Base-by-base conservation (phyloP, 305 asterid species). In the Fraxinus angustifolia region DNA sequence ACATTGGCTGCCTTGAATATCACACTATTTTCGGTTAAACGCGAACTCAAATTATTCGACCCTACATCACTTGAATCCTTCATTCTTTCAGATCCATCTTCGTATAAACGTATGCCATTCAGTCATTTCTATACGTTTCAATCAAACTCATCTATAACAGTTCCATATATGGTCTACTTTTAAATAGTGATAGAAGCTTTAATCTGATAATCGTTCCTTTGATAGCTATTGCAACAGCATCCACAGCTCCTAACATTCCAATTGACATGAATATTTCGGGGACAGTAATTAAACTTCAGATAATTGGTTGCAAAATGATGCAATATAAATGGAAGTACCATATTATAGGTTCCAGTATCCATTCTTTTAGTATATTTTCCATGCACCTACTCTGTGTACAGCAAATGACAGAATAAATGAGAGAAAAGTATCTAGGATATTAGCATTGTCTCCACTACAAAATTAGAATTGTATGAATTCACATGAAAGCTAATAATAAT, bases 341-440 rank as follows among this genome's bases (percentile, higher is more conserved):
- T 75, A 73, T 65, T 77, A 60, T 50, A 56, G 73, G 81, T 79
- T 83, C 85, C 75, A 80, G 53, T 81, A 70, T 35, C 81, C 74
- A 79, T 80, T 82, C 90, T 86, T 85, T 86, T 76, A 86, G 88
- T 71, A 81, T 72, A 83, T 35, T 75, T 78, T 84, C 88, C 87
- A 87, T 85, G 80, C 73, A 80, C 83, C 77, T 65, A 23, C 78
- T 85, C 85, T 83, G 85, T 87, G 85, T 82, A 82, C 77, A 75
- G 71, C 11, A 81, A 79, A 84, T 40, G 75, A 83, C 80, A 84
- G 73, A 42, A 84, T 45, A 56, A 76, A 86, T 74, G 80, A 83
- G 83, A 85, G 81, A 76, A 45, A 8, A 23, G 83, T 38, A 45
- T 42, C 45, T 60, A 14, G 71, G 80, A 76, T 71, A 75, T 72